Evolutionary conservation across 2,329 filamentous ascomycete genomes (phyloP), one percentile per base, ranked within the genome.

Genomic region (Paraphoma sp.): DNA sequence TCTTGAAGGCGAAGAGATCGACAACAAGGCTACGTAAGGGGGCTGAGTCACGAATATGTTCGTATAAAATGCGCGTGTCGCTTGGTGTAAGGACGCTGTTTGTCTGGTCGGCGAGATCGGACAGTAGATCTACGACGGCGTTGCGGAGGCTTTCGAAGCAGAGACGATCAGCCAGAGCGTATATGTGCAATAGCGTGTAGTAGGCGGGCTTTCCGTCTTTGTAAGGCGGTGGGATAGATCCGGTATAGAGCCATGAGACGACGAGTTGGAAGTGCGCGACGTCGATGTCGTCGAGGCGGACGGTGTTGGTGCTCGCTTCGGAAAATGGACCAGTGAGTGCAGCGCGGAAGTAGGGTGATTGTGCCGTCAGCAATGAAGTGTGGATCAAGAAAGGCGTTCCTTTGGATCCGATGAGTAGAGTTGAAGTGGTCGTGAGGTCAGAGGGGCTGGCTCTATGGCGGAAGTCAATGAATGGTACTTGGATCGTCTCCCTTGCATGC

Each of bases 1-100:
- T 82, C 67, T 83, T 83, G 74, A 82, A 83, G 1, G 79, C 79
- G 65, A 83, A 83, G 8, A 83, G 73, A 57, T 83, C 81, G 31
- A 83, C 70, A 12, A 83, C 72, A 1, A 83, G 70, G 6, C 68
- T 64, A 11, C 78, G 65, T 17, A 83, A 54, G 6, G 76, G 75
- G 8, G 77, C 69, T 3, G 62, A 70, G 38, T 78, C 75, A 43
- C 74, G 71, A 45, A 82, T 77, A 1, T 64, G 63, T 40, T 80
- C 78, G 71, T 82, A 83, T 17, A 83, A 67, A 36, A 82, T 79
- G 64, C 77, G 76, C 9, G 81, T 83, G 60, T 83, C 81, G 49
- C 63, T 72, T 1, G 81, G 81, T 10, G 81, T 83, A 1, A 80
- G 78, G 3, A 83, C 81, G n/a, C 69, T 76, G 60, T 83, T 83